These are phyloP conservation scores for Penicillium polonicum DNA, from an alignment of 2,329 filamentous ascomycete species.

Conservation along the genomic window DNA sequence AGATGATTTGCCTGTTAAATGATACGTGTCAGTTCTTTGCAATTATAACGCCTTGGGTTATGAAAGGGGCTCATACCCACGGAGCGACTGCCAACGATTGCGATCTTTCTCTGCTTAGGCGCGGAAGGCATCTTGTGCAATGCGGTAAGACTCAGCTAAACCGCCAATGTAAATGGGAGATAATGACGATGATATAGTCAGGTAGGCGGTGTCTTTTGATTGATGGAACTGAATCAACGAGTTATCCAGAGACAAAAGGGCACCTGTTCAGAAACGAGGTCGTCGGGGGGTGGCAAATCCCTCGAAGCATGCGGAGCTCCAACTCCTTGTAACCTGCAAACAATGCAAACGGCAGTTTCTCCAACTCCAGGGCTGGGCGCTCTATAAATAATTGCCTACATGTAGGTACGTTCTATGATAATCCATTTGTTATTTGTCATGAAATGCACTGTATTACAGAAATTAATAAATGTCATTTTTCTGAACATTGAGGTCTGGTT, in stretches of 20 bases:
- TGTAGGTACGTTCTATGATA: neutral
- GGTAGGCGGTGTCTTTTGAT: neutral
- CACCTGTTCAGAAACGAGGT: conserved; percentile 6
- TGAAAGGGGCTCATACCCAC: conserved; percentile 63
- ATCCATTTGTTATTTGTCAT: neutral
- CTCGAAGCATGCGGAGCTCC: conserved; percentile 24
- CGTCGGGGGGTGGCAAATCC: conserved; percentile 24
- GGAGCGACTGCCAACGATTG: conserved; percentile 90
- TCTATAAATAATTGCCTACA: neutral
- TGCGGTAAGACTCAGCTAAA: conserved; percentile 1
- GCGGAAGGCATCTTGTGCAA: conserved; percentile 61
- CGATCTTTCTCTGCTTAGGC: conserved; percentile 89
- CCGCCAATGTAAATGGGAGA: neutral
- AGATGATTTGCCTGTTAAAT: conserved; percentile 82
- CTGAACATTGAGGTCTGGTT: neutral
- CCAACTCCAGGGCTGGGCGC: neutral
- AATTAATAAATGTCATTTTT: neutral
- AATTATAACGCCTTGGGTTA: neutral
- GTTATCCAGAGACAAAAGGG: conserved; percentile 6
- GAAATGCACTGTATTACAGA: neutral
- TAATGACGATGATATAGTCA: neutral
- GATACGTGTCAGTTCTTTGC: conserved; percentile 2
- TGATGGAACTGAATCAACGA: neutral
- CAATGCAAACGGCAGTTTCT: conserved; percentile 23
- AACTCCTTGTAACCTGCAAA: conserved; percentile 21